These are phyloP conservation scores for Pistacia atlantica DNA, from an alignment of 345 rosid species.

Conservation along the genomic window DNA sequence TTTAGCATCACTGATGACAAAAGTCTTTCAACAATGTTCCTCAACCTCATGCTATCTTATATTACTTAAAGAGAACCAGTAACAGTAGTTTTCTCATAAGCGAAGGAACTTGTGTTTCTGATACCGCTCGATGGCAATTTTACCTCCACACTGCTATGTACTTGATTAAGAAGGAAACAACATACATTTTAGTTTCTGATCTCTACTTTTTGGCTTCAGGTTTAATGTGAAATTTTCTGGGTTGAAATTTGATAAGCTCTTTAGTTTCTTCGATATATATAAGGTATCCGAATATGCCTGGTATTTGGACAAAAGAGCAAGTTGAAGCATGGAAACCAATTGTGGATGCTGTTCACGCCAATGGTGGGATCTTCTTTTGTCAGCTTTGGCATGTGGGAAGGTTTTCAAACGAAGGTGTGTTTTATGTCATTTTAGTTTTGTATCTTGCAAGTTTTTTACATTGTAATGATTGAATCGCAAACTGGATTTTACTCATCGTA, in stretches of 20 bases:
- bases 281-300: conserved; percentile 55
- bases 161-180: neutral
- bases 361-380: too few relatives aligned
- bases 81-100: conserved; percentile 62
- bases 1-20: conserved; percentile 61
- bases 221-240: too few relatives aligned
- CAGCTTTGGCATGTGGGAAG: conserved; percentile 67
- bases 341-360: too few relatives aligned
- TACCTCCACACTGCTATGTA: neutral
- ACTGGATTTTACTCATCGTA: too few relatives aligned
- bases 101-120: conserved; percentile 71
- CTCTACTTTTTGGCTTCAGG: neutral
- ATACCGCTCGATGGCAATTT: conserved; percentile 55
- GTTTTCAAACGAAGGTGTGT: conserved; percentile 52
- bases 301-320: conserved; percentile 23
- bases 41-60: conserved; percentile 69
- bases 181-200: neutral
- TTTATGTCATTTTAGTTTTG: too few relatives aligned
- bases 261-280: neutral
- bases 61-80: conserved; percentile 67
- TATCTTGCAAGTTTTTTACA: too few relatives aligned
- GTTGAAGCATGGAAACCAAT: too few relatives aligned
- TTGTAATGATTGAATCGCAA: too few relatives aligned
- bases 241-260: neutral
- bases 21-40: conserved; percentile 64